These are phyloP conservation scores for Phlebiopsis flavidoalba DNA, from an alignment of 768 basidiomycete species.

Conservation along the genomic window DNA sequence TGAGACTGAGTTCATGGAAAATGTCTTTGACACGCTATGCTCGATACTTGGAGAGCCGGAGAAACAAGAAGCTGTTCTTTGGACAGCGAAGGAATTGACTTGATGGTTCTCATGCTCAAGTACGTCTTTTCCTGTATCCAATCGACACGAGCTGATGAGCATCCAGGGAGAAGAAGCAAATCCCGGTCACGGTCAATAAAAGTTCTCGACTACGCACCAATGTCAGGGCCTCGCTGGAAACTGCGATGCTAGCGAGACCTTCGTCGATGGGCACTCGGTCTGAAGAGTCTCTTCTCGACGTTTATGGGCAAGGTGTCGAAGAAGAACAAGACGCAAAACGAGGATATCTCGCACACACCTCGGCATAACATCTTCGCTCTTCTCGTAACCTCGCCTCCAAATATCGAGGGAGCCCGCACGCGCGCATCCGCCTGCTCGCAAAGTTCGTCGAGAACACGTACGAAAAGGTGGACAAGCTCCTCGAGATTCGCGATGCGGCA, in stretches of 20 bases:
- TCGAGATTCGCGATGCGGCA: constrained; percentile 80
- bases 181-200: constrained; percentile 85
- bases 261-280: constrained; percentile 82
- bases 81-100: constrained; percentile 88
- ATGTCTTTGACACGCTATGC: constrained; percentile 87
- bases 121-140: constrained; percentile 30
- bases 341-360: constrained; percentile 87
- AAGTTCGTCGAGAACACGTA: constrained; percentile 95
- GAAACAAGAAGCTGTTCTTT: constrained; percentile 79
- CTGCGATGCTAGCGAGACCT: constrained; percentile 70
- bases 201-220: constrained; percentile 80
- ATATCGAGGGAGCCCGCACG: too few relatives aligned
- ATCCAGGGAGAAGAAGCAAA: constrained; percentile 73
- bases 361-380: constrained; percentile 82
- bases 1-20: constrained; percentile 98
- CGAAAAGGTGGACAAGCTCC: constrained; percentile 89
- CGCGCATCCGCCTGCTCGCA: constrained; percentile 74
- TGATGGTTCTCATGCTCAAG: constrained; percentile 99
- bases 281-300: constrained; percentile 85
- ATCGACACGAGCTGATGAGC: constrained; percentile 5
- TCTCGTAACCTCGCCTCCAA: constrained; percentile 86
- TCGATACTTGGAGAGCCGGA: constrained; percentile 75
- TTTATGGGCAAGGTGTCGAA: constrained; percentile 83
- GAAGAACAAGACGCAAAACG: constrained; percentile 61
- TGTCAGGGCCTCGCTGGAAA: constrained; percentile 71